Conservation (phyloP, 169 alveolate species). For the Plasmodium gallinaceum region DNA sequence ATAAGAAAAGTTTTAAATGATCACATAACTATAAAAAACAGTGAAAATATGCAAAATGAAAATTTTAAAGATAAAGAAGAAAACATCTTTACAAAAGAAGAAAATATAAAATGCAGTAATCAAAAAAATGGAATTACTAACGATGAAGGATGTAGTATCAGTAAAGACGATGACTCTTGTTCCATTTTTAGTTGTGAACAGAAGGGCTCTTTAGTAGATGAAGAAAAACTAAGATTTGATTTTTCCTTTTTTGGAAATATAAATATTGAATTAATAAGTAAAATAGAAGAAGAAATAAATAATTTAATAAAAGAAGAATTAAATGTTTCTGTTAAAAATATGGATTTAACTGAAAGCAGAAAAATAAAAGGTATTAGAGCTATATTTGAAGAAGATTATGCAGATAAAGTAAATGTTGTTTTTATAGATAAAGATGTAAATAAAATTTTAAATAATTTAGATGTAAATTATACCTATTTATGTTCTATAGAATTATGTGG, state of each 20-base stretch:
- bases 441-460: constrained; percentile 48
- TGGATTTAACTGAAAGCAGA: constrained; percentile 82
- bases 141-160: neutral
- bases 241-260: constrained; percentile 84
- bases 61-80: neutral
- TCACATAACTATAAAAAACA: neutral
- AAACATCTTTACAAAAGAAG: neutral
- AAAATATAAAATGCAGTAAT: neutral
- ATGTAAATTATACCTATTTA: constrained; percentile 79
- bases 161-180: neutral
- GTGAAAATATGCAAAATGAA: neutral
- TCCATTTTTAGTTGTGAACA: constrained; percentile 84
- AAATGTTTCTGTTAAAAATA: constrained; percentile 79
- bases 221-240: constrained; percentile 90
- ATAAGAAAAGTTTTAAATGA: constrained; percentile 84
- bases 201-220: constrained; percentile 91
- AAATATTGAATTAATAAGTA: constrained; percentile 80
- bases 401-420: constrained; percentile 94
- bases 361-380: constrained; percentile 88
- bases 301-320: constrained; percentile 81
- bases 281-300: constrained; percentile 80
- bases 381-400: constrained; percentile 93
- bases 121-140: neutral
- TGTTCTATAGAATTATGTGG: constrained; percentile 93
- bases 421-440: constrained; percentile 87